Evolutionary conservation across 768 basidiomycete genomes (phyloP), one percentile per base, ranked within the genome.

Genomic region (Lepiota venenata): DNA sequence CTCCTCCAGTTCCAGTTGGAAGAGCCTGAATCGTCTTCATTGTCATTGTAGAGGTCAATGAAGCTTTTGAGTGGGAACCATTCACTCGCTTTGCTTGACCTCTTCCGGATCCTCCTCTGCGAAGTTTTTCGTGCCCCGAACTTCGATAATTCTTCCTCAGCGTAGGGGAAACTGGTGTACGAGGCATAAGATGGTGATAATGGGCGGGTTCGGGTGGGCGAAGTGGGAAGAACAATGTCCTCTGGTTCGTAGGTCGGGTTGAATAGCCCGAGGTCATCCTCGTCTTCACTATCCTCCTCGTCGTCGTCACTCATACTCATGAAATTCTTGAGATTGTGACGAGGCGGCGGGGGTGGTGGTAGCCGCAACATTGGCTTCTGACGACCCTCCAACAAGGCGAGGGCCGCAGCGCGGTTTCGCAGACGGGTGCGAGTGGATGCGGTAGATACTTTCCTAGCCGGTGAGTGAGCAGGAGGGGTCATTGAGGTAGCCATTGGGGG

Each of bases 241-340:
- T 74, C 74, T 4, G 69, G 68, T 53, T 74, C 73, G 43, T 69
- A 56, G 5, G 48, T 62, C 53, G 47, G 62, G 48, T 36, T 57
- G 55, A 36, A 56, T 29, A 48, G 43, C n/a, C 70, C 44, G 38
- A 39, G 38, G 7, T 62, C 56, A 50, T 58, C 62, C 9, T 65
- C 64, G 16, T 60, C 70, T 8, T 68, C 74, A 4, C 52, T 57
- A 40, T 84, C 82, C 52, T 85, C 83, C 51, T 85, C 84, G 43
- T 59, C 84, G 56, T 86, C 84, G 59, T 87, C 85, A 48, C 73
- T 78, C 76, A 85, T 79, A 69, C 73, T 82, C 81, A 86, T 87
- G 60, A 87, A 87, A 64, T 85, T 85, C 50, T 46, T 69, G 65
- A 12, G 56, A 51, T 50, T 37, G 41, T 54, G 57, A 47, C 27